Evolutionary conservation across 192 early-diverging fungal species (phyloP).

Genomic region (Podila epicladia): DNA sequence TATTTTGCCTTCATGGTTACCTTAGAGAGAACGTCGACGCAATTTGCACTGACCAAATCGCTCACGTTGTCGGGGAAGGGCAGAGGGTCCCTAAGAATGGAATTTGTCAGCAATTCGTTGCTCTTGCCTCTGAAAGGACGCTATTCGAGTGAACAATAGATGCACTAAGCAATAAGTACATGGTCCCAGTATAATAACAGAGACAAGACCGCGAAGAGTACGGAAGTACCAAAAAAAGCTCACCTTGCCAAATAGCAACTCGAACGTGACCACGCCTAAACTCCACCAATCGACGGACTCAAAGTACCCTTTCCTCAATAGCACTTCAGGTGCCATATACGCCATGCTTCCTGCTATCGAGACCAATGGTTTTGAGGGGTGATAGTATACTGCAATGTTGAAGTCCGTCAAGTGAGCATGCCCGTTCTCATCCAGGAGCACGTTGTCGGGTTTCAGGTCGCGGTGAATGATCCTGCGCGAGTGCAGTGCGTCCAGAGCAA

Average conservation of each 20-base stretch:
- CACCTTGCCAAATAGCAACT: constrained; percentile 82
- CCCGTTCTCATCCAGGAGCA: constrained; percentile 78
- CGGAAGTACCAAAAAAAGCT: neutral
- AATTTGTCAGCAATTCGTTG: constrained; percentile 73
- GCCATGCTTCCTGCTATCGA: constrained; percentile 86
- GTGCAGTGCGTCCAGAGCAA: constrained; percentile 78
- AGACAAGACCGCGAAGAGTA: too few species aligned
- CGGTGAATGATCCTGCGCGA: constrained; percentile 76
- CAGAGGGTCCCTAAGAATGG: constrained; percentile 76
- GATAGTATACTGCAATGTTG: constrained; percentile 84
- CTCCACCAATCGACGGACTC: constrained; percentile 83
- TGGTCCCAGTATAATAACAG: too few species aligned
- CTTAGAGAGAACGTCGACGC: constrained; percentile 61
- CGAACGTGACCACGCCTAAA: constrained; percentile 81
- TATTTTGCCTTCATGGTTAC: constrained; percentile 38
- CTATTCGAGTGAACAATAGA: constrained; percentile 36
- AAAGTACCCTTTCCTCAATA: constrained; percentile 65
- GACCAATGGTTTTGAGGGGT: constrained; percentile 69
- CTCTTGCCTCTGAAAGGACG: constrained; percentile 84
- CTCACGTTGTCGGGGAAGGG: constrained; percentile 69
- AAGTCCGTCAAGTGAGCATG: constrained; percentile 89
- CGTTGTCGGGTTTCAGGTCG: constrained; percentile 90
- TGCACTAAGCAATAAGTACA: too few species aligned
- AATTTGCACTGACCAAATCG: constrained; percentile 56
- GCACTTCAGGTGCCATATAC: constrained; percentile 89